Conservation (phyloP, 2,329 filamentous ascomycete species). For the Didymella arachidicola region DNA sequence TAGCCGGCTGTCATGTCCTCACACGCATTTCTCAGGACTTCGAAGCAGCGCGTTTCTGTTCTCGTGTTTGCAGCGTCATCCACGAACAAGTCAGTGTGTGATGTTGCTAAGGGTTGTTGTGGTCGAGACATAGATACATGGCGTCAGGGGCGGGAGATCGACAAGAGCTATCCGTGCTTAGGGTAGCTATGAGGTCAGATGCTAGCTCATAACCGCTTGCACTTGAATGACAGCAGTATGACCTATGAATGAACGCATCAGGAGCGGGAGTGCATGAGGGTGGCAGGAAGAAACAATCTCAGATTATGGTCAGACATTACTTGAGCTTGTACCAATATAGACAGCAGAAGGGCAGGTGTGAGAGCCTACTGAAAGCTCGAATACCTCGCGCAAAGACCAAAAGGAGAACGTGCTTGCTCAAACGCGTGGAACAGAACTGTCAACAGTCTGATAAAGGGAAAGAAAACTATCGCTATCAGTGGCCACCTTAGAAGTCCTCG, state of each 20-base stretch:
- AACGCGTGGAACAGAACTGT: background rate
- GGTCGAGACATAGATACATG: background rate
- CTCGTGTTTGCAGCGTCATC: background rate
- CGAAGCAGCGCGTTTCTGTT: background rate
- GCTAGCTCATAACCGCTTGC: background rate
- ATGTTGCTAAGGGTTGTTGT: too few species aligned
- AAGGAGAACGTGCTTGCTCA: background rate
- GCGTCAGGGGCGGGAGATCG: background rate
- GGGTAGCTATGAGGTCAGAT: background rate
- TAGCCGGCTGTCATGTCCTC: too few species aligned
- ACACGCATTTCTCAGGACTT: too few species aligned
- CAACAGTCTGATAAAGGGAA: background rate
- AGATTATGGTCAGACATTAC: background rate
- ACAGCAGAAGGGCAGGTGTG: background rate
- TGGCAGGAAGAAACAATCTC: background rate
- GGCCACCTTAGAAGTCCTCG: conserved; percentile 60
- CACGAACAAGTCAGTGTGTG: background rate
- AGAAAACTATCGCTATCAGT: background rate
- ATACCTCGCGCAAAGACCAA: background rate
- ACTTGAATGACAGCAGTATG: background rate
- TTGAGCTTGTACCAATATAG: background rate
- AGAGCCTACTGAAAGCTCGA: background rate
- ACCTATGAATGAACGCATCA: too few species aligned
- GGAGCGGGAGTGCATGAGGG: too few species aligned
- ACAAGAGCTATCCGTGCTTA: background rate